Base-by-base conservation (phyloP, 176 grass and related monocot genomes). In the Musa acuminata region DNA sequence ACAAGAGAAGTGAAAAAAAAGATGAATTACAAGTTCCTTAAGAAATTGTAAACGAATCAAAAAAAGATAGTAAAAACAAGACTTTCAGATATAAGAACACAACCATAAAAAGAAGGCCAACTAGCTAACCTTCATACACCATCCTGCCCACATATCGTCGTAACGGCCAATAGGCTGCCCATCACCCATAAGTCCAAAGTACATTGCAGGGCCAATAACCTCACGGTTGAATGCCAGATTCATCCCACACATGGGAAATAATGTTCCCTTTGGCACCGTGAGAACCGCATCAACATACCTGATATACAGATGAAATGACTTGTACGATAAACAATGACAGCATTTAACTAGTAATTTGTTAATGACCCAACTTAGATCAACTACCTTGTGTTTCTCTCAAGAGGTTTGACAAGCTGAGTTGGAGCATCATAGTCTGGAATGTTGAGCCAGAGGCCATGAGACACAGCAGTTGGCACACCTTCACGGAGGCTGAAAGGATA, bases 401-500 rank as follows among this genome's bases (percentile, higher is more conserved):
- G 35, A 43, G 35, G 35, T 43, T 43, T 43, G 4, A 43, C 35
- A 0, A 43, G 60, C 60, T 63, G 60, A 63, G 60, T 63, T 63
- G 60, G 60, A 23, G 60, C 60, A 63, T 63, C 60, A 24, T 63
- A 43, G 4, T 63, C 3, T 22, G 60, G 60, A 63, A 10, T 63
- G 60, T 63, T 63, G 60, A 63, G 60, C 60, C 19, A 63, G 60
- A 63, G 60, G 60, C 60, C 60, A 63, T 63, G 60, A 63, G 60
- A 63, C 20, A 63, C 60, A 10, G 19, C 60, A 63, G 60, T 63
- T 0, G 60, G 60, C 17, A 63, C 7, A 22, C 60, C 19, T 63
- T 63, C n/a, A 1, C 60, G 20, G 8, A 22, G 60, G 60, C 19
- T 63, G 8, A 63, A 63, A 22, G 60, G 20, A 63, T 23, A 63